Evolutionary conservation across 140 eudicot genomes (phyloP).

Genomic region (Ambrosia hybrid): DNA sequence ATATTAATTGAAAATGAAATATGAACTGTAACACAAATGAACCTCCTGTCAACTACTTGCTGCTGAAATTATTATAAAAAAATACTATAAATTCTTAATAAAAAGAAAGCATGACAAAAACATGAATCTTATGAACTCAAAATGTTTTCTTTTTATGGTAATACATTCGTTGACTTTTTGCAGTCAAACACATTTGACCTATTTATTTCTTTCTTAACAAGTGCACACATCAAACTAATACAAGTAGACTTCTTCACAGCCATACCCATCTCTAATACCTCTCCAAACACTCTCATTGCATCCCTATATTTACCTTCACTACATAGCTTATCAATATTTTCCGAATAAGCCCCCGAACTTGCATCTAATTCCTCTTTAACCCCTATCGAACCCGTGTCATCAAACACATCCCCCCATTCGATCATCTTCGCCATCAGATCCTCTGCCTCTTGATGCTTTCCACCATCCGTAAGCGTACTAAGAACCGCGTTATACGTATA

Average conservation of each 20-base stretch:
- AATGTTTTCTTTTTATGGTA: not conserved
- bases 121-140: conserved; percentile 4
- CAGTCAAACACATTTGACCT: conserved; percentile 32
- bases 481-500: conserved; percentile 64
- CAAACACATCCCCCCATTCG: conserved; percentile 35
- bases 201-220: conserved; percentile 50
- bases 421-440: conserved; percentile 45
- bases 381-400: conserved; percentile 28
- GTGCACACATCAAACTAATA: conserved; percentile 66
- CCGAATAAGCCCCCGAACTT: conserved; percentile 40
- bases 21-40: too few relatives aligned
- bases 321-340: conserved; percentile 60
- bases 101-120: not conserved
- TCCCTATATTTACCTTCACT: conserved; percentile 64
- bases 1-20: too few relatives aligned
- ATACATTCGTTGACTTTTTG: conserved; percentile 22
- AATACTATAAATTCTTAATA: too few relatives aligned
- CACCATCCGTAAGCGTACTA: conserved; percentile 51
- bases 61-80: too few relatives aligned
- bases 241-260: conserved; percentile 57
- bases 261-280: conserved; percentile 48
- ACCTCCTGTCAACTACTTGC: too few relatives aligned
- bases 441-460: conserved; percentile 54
- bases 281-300: conserved; percentile 63
- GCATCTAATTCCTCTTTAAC: conserved; percentile 36